Base-by-base conservation (phyloP, 176 grass and related monocot genomes). In the Poa pratensis region DNA sequence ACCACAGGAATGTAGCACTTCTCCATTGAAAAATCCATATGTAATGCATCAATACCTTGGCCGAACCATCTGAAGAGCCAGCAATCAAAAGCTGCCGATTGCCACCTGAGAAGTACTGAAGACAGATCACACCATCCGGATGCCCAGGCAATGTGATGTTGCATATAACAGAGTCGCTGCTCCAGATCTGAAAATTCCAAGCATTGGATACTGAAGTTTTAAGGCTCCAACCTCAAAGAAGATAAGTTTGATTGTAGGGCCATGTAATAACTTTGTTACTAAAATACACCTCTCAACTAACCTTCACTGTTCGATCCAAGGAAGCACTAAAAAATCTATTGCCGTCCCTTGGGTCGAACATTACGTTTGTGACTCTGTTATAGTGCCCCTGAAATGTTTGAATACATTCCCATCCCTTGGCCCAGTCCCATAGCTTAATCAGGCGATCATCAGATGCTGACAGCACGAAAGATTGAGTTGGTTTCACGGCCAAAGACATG, bases 371-470 rank as follows among this genome's bases (percentile, higher is more conserved):
- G 9, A 94, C 92, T 53, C 53, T 85, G 70, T 87, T 76, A 77
- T 72, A 87, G 79, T 94, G 92, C 5, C 92, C 92, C 55, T 85
- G 68, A 78, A 94, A 94, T 69, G 72, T 91, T 85, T 81, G 89
- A 58, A 80, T 89, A 45, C 92, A 94, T 17, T 82, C 54, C 86
- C 86, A 94, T 55, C 65, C 64, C 43, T 88, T 94, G 20, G 83
- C 84, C 92, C 92, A 94, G 71, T 89, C 84, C 92, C 89, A 94
- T 26, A 94, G 86, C 45, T 94, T 94, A 76, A 94, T 89, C 55
- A 91, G 28, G 64, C 84, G 86, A 50, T 94, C 84, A 45, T 89
- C 71, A 26, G 58, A 61, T 61, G 58, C 22, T 8, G 58, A 61
- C 7, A 61, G 22, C 8, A 61, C 58, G 0, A 61, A 61, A 61